Evolutionary conservation across 2,329 filamentous ascomycete species (phyloP).

Genomic region (Colletotrichum tamarilloi): DNA sequence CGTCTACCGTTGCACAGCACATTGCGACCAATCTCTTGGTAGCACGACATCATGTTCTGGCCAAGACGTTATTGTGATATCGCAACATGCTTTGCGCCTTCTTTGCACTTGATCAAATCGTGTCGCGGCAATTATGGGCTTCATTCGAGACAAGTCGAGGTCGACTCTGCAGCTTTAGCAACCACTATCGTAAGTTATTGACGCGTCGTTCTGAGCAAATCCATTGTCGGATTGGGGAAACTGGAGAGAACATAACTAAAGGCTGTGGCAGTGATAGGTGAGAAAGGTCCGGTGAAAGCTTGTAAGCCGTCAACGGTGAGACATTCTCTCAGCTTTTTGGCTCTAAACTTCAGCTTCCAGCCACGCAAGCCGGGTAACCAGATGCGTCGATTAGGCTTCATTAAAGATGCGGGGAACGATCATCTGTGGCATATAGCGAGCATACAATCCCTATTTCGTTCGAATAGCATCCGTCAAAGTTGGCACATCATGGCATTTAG

Average conservation of each 20-base stretch:
- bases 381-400: not conserved
- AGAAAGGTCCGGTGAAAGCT: not conserved
- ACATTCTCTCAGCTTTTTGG: not conserved
- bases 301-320: not conserved
- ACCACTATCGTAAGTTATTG: not conserved
- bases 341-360: not conserved
- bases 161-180: not conserved
- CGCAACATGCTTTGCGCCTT: too few relatives aligned
- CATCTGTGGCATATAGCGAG: not conserved
- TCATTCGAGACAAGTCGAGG: not conserved
- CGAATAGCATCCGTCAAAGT: not conserved
- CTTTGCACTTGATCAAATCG: too few relatives aligned
- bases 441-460: too few relatives aligned
- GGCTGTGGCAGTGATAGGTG: not conserved
- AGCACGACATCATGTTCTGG: too few relatives aligned
- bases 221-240: rapidly evolving
- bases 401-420: not conserved
- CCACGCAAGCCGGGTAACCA: not conserved
- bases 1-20: too few relatives aligned
- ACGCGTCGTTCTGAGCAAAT: not conserved
- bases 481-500: not conserved
- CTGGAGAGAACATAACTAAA: not conserved
- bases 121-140: too few relatives aligned
- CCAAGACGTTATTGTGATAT: too few relatives aligned
- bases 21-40: too few relatives aligned